Evolutionary conservation across 768 basidiomycete species (phyloP), one percentile per base, ranked within the genome.

Genomic region (Pisolithus sp.): DNA sequence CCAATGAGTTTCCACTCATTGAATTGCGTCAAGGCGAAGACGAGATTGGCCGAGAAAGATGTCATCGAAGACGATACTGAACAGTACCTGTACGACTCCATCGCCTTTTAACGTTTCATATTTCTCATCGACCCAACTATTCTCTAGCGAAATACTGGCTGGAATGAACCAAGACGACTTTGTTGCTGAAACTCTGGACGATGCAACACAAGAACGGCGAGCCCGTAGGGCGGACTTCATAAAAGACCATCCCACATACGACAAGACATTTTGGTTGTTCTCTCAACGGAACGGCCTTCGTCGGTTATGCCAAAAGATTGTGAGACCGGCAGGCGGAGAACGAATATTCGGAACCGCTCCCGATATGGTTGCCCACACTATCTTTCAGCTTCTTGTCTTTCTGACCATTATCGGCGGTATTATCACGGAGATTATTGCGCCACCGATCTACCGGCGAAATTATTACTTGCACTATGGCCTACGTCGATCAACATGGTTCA

Each of bases 211-310:
- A 51, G 89, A 94, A 68, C 78, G 78, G 18, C 78, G 82, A 7
- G 89, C 87, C 7, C 80, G 81, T 59, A 87, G 83, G 62, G 85
- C 86, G 0, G 89, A 94, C 57, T 93, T 95, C 65, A 95, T 96
- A 57, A 81, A 79, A 2, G 80, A 85, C 50, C 87, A 96, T 68
- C 93, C 95, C 0, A 78, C 84, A 2, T 98, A 89, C 62, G 94
- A 97, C 68, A 88, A 83, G 61, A 81, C 89, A 0, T 86, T 97
- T 54, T 96, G 90, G 88, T 54, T 95, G 18, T 86, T 97, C 64
- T 80, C 86, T 2, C 92, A 95, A 69, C 78, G 81, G 56, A 90
- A 86, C 56, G 68, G 70, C 15, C 34, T 94, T 37, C 85, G 95
- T 1, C 77, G 72, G 40, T 62, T 83, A 52, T 95, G 89, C 63